Evolutionary conservation across 768 basidiomycete genomes (phyloP).

Genomic region (Terana coerulea): DNA sequence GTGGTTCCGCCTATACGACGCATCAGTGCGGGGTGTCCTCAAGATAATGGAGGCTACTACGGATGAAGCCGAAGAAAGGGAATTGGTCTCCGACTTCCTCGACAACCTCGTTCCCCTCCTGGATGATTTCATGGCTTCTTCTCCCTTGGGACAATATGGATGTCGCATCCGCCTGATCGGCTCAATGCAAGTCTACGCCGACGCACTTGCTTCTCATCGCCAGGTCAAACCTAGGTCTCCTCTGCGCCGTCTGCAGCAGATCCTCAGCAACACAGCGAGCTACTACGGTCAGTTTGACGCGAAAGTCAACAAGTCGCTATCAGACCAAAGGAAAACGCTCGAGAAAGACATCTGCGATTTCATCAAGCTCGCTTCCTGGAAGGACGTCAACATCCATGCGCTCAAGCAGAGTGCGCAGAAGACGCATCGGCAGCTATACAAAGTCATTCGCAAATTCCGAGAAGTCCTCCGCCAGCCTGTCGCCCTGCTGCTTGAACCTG

Average conservation of each 20-base stretch:
- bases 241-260: slow-evolving; percentile 40
- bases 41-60: slow-evolving; percentile 36
- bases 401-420: slow-evolving; percentile 86
- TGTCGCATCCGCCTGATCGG: slow-evolving; percentile 62
- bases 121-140: slow-evolving; percentile 69
- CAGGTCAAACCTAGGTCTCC: neutral
- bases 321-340: slow-evolving; percentile 50
- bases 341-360: slow-evolving; percentile 82
- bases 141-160: slow-evolving; percentile 82
- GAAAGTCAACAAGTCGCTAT: slow-evolving; percentile 44
- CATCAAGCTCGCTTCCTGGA: slow-evolving; percentile 98
- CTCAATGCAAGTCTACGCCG: slow-evolving; percentile 56
- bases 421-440: slow-evolving; percentile 90
- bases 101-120: slow-evolving; percentile 69
- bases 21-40: slow-evolving; percentile 59
- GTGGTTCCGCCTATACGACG: slow-evolving; percentile 92
- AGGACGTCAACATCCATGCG: slow-evolving; percentile 92
- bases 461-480: slow-evolving; percentile 78
- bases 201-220: slow-evolving; percentile 32
- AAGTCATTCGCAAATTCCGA: slow-evolving; percentile 88
- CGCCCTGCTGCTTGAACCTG: slow-evolving; percentile 29
- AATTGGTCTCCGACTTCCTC: slow-evolving; percentile 48
- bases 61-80: slow-evolving; percentile 9
- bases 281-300: slow-evolving; percentile 64
- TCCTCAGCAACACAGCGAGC: slow-evolving; percentile 57